phyloP scores from a whole-genome alignment of 2,329 filamentous ascomycete genomes.

The Exophiala mesophila region DNA sequence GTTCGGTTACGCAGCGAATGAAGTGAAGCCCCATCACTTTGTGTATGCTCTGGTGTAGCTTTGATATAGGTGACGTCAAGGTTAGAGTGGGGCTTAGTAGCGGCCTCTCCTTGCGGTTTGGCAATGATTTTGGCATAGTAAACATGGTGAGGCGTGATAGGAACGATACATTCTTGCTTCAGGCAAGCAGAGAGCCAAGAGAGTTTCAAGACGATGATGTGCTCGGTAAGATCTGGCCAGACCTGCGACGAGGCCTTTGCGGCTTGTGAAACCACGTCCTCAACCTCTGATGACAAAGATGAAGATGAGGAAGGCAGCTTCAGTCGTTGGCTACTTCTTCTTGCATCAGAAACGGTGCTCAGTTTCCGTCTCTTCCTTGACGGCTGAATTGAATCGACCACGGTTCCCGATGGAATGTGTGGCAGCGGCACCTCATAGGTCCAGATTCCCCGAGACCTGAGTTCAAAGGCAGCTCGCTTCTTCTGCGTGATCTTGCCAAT shows the following conservation, averaged over 20 bases:
- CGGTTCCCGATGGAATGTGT: neutral
- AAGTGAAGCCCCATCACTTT: neutral
- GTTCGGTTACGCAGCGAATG: neutral
- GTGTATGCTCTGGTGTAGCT: slow-evolving; percentile 9
- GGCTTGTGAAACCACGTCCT: neutral
- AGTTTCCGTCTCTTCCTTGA: neutral
- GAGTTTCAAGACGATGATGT: slow-evolving; percentile 48
- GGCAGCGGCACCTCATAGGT: slow-evolving; percentile 34
- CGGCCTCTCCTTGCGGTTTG: slow-evolving; percentile 29
- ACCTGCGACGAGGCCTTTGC: neutral
- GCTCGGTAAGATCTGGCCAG: slow-evolving; percentile 27
- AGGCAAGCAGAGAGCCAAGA: slow-evolving; percentile 52
- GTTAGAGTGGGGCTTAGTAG: slow-evolving; percentile 11
- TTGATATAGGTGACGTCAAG: slow-evolving; percentile 16
- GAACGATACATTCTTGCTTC: slow-evolving; percentile 38
- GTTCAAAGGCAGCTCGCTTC: slow-evolving; percentile 69
- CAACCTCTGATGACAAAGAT: neutral
- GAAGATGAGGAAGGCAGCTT: too few relatives aligned
- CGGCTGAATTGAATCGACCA: neutral
- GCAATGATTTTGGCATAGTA: slow-evolving; percentile 46
- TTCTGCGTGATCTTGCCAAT: slow-evolving; percentile 67
- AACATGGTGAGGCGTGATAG: slow-evolving; percentile 47
- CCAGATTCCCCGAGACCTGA: slow-evolving; percentile 62
- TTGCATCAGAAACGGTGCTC: neutral
- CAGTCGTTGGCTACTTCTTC: neutral